Base-by-base conservation (phyloP, 176 grass and related monocot genomes). In the Ensete ventricosum region DNA sequence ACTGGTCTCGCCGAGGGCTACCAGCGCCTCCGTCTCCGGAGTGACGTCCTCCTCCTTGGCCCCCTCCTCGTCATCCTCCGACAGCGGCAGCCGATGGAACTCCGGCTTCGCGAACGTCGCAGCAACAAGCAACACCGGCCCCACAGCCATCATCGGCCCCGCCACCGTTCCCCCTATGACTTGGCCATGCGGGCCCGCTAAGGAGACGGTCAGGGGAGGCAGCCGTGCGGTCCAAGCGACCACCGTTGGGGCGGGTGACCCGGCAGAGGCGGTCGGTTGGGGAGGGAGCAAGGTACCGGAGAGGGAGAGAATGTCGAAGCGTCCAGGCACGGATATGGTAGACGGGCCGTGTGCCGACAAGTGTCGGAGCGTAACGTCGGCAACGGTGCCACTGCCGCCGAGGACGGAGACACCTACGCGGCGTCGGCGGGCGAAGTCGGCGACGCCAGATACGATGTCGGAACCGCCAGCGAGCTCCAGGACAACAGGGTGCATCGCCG, bases 111-210 rank as follows among this genome's bases (percentile, higher is more conserved):
- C 50, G 53, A 93, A 99, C 64, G 89, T 77, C 50, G 95, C 88
- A 9, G 88, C 90, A 43, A 99, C 78, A 11, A 98, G 50, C 25
- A 98, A 78, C 13, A 98, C 57, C 8, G 75, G 82, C 1, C 85
- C 90, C 9, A 81, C 85, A 0, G 86, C 81, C 16, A 72, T 89
- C 84, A 99, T 76, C 54, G 78, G 82, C 1, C 95, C 95, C 0
- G 82, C 88, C n/a, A 99, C 65, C 52, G 80, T 89, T 9, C 95
- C 95, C 1, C 95, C 95, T 59, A 99, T 87, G 53, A 99, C 95
- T 76, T 99, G 90, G 48, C 95, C 95, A 0, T 82, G 88, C 0
- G 73, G 69, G 2, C 84, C 84, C 0, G 84, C 82, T 0, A 99
- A 63, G 11, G 91, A 85, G 66, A 99, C 77, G 0, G 95, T 63